Conservation (phyloP, 73 alveolate species). For the Urostyla sp. region DNA sequence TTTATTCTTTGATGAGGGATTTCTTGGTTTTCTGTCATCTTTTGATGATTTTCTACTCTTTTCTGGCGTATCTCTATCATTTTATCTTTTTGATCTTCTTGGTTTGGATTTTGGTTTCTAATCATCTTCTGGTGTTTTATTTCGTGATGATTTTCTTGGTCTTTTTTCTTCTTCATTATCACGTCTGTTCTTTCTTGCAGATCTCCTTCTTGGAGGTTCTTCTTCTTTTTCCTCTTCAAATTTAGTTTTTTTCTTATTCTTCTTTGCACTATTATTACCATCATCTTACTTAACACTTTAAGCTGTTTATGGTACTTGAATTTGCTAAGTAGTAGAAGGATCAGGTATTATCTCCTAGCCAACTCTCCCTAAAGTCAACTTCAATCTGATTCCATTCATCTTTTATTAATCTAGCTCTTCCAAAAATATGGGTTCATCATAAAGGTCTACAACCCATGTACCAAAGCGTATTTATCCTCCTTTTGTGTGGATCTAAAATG, state of each 20-base stretch:
- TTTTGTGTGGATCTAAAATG: constrained; percentile 53
- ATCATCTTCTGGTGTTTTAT: background rate
- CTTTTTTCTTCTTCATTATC: constrained; percentile 12
- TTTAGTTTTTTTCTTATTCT: too few species aligned
- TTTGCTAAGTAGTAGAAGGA: background rate
- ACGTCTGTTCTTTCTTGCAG: constrained; percentile 7
- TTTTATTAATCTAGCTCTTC: constrained; percentile 71
- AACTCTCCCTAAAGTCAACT: constrained; percentile 54
- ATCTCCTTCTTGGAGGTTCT: constrained; percentile 7
- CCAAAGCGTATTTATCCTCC: constrained; percentile 72
- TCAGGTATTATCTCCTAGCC: constrained; percentile 60
- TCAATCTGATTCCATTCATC: constrained; percentile 15
- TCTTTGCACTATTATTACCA: constrained; percentile 20
- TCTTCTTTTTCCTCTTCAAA: background rate
- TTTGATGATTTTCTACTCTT: background rate
- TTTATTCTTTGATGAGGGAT: background rate
- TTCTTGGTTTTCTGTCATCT: background rate
- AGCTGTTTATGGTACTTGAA: constrained; percentile 1
- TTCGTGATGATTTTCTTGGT: background rate
- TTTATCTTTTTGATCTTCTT: too few species aligned
- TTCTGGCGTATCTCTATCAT: too few species aligned
- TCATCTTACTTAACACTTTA: constrained; percentile 7
- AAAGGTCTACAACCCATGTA: constrained; percentile 44
- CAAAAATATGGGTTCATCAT: constrained; percentile 69
- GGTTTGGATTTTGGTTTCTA: constrained; percentile 25